These are phyloP conservation scores for Mycena vulgaris DNA, from an alignment of 768 basidiomycete genomes.

Conservation along the genomic window DNA sequence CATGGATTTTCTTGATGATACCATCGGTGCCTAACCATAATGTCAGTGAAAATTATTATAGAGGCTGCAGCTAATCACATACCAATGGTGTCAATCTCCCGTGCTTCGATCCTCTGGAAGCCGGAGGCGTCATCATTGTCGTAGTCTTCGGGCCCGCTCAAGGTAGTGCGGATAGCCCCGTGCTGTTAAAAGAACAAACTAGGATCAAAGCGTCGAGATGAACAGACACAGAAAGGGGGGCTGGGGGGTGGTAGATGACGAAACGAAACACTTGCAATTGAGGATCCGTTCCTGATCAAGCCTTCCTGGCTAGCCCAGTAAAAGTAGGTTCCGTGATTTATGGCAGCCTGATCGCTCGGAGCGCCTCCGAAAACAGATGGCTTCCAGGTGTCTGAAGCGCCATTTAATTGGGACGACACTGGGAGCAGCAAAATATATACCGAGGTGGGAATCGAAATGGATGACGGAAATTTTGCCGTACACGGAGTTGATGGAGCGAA, in stretches of 20 bases:
- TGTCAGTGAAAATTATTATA: not conserved
- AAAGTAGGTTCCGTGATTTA: conserved; percentile 94
- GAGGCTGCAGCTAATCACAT: conserved; percentile 15
- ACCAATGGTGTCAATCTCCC: conserved; percentile 89
- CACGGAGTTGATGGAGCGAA: conserved; percentile 80
- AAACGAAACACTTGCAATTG: conserved; percentile 81
- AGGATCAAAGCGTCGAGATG: conserved; percentile 75
- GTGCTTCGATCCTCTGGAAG: conserved; percentile 87
- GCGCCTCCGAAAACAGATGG: conserved; percentile 83
- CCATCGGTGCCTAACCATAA: conserved; percentile 70
- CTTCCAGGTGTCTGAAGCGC: conserved; percentile 76
- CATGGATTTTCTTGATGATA: conserved; percentile 85
- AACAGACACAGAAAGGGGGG: conserved; percentile 37
- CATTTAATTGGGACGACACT: conserved; percentile 21
- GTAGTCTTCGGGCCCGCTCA: conserved; percentile 85
- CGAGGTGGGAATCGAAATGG: conserved; percentile 89
- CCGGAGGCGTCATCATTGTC: conserved; percentile 84
- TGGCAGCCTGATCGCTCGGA: conserved; percentile 78
- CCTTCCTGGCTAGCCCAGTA: conserved; percentile 91
- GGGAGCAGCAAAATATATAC: conserved; percentile 42
- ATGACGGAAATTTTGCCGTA: conserved; percentile 89
- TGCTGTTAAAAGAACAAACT: conserved; percentile 78
- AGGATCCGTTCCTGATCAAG: conserved; percentile 81
- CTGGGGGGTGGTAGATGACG: conserved; percentile 30
- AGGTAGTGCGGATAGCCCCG: conserved; percentile 89